These are phyloP conservation scores for Didymella pomorum DNA, from an alignment of 2,329 filamentous ascomycete genomes.

Conservation along the genomic window DNA sequence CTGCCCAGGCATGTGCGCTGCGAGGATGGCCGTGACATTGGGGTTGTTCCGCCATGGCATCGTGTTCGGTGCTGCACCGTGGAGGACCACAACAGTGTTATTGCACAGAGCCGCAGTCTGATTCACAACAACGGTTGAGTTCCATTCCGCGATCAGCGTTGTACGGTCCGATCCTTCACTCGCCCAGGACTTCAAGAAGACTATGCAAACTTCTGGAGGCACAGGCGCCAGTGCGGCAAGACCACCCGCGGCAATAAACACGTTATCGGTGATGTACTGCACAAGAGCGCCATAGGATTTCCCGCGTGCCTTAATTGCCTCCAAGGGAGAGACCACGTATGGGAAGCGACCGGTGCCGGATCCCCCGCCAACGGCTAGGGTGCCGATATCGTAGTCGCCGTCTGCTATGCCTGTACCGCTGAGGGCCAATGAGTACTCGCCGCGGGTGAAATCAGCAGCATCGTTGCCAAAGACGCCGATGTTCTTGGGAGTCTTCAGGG, in stretches of 20 bases:
- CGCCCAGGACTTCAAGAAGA: slow-evolving; percentile 65
- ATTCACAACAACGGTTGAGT: slow-evolving; percentile 52
- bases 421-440: slow-evolving; percentile 3
- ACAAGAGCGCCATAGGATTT: slow-evolving; percentile 52
- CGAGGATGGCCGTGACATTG: slow-evolving; percentile 53
- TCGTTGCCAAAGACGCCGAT: slow-evolving; percentile 4
- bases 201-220: slow-evolving; percentile 58
- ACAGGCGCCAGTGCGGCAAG: slow-evolving; percentile 38
- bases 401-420: not conserved
- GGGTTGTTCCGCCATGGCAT: slow-evolving; percentile 52
- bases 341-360: slow-evolving; percentile 48
- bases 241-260: slow-evolving; percentile 39
- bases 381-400: slow-evolving; percentile 7
- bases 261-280: slow-evolving; percentile 55
- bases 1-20: slow-evolving; percentile 52
- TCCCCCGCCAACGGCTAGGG: not conserved
- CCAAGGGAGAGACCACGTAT: slow-evolving; percentile 52
- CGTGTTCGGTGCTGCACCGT: slow-evolving; percentile 51
- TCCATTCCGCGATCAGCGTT: slow-evolving; percentile 53
- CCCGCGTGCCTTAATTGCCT: slow-evolving; percentile 49
- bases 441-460: not conserved
- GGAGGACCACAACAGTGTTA: slow-evolving; percentile 60
- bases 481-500: slow-evolving; percentile 26
- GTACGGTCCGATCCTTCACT: slow-evolving; percentile 55
- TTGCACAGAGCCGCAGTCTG: slow-evolving; percentile 54